phyloP scores from a whole-genome alignment of 2,329 filamentous ascomycete genomes.

The Trichoderma asperellum region DNA sequence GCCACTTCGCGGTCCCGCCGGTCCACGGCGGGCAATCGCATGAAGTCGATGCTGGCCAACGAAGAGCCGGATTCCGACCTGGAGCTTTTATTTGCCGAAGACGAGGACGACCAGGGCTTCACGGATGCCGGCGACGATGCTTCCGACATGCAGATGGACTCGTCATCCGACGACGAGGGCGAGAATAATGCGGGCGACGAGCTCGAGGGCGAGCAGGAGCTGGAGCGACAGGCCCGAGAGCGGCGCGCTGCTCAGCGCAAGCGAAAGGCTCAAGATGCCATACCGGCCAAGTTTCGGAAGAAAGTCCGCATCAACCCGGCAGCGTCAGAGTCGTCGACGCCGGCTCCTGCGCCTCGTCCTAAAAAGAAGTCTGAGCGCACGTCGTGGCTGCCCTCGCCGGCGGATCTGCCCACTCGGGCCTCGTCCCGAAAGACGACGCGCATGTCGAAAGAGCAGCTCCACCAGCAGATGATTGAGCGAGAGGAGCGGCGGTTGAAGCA shows the following conservation, averaged over 20 bases:
- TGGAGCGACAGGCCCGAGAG: constrained; percentile 75
- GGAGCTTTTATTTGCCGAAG: constrained; percentile 76
- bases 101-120: constrained; percentile 70
- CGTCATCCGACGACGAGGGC: constrained; percentile 82
- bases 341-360: constrained; percentile 51
- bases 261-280: constrained; percentile 76
- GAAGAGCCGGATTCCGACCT: constrained; percentile 71
- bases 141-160: constrained; percentile 84
- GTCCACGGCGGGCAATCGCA: constrained; percentile 81
- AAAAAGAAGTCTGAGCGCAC: constrained; percentile 65
- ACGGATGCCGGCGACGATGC: constrained; percentile 68
- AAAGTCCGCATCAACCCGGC: constrained; percentile 72
- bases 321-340: constrained; percentile 35
- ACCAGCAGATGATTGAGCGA: constrained; percentile 74
- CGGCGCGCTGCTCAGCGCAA: constrained; percentile 72
- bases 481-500: constrained; percentile 73
- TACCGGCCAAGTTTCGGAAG: constrained; percentile 72
- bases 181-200: constrained; percentile 62
- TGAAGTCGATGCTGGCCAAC: constrained; percentile 76
- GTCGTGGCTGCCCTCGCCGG: constrained; percentile 60
- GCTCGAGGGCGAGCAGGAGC: constrained; percentile 82
- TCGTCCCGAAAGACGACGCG: constrained; percentile 62
- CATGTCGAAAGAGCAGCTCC: constrained; percentile 63
- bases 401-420: constrained; percentile 61
- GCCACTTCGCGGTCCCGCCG: constrained; percentile 74